Evolutionary conservation across 805 yeast genomes (phyloP), one percentile per base, ranked within the genome.

Genomic region (Candida qinlingensis): DNA sequence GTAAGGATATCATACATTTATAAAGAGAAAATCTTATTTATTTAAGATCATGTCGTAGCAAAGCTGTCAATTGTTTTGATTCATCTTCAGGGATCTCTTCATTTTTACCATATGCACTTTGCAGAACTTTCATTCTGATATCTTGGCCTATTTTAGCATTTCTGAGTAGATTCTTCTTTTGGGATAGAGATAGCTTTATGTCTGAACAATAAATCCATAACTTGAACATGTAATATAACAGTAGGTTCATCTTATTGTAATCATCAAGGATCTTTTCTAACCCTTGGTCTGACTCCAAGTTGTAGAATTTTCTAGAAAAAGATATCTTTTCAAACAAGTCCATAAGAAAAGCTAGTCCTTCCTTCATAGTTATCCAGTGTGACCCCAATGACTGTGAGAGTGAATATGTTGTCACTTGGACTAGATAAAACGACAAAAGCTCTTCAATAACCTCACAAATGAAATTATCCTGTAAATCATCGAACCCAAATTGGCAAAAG

Each of bases 391-490:
- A 29, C 29, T 47, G 43, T 7, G 41, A 37, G 25, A 56, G 45
- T 7, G 37, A 28, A 29, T 47, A 54, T 3, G 58, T 56, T 7
- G 57, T 54, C 6, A 60, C 34, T 25, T 56, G 58, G 2, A 52
- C 54, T 30, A 61, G 35, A 6, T 46, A 41, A 31, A 42, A 12
- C 1, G 44, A 25, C 1, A 55, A n/a, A 5, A 47, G 26, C 11
- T 53, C 46, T 10, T 42, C 40, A 37, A 54, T 36, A 2, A 53
- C 19, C 6, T 39, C 7, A 0, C 47, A 27, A 19, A 47, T 49
- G 29, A 47, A 43, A 8, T n/a, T 6, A 25, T 48, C 46, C 4
- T 48, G 19, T 1, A 57, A 19, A 9, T 57, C 56, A 5, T 44
- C 46, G 12, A 25, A n/a, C 7, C 47, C 27, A 11, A 55, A 30